These are phyloP conservation scores for Fusarium brevicatenulatum DNA, from an alignment of 2,329 filamentous ascomycete genomes.

Conservation along the genomic window DNA sequence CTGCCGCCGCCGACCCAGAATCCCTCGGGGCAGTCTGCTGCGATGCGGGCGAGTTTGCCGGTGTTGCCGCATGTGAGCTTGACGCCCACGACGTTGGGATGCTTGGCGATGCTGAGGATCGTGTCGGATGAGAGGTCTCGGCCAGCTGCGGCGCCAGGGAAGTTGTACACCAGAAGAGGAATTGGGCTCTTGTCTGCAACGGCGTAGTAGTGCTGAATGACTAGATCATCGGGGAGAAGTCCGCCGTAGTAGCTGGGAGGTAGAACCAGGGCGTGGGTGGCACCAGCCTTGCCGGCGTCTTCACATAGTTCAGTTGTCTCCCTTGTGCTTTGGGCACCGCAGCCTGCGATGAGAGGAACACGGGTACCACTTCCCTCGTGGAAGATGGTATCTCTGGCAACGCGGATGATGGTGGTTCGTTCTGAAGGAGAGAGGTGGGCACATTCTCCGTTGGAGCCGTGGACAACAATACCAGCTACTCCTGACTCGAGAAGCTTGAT, in stretches of 20 bases:
- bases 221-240: conserved; percentile 65
- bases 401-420: conserved; percentile 71
- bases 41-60: conserved; percentile 66
- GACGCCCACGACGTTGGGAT: conserved; percentile 70
- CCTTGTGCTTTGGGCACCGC: conserved; percentile 77
- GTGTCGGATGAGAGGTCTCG: conserved; percentile 70
- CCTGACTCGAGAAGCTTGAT: conserved; percentile 69
- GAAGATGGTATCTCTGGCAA: conserved; percentile 56
- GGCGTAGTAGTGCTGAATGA: conserved; percentile 69
- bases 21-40: conserved; percentile 51
- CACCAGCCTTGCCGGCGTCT: conserved; percentile 76
- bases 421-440: conserved; percentile 80
- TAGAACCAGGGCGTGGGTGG: conserved; percentile 79
- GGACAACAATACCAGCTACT: conserved; percentile 79
- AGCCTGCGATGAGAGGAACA: conserved; percentile 74
- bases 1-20: conserved; percentile 53
- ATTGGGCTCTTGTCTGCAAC: conserved; percentile 69
- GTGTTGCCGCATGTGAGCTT: conserved; percentile 75
- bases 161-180: conserved; percentile 74
- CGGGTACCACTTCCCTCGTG: conserved; percentile 36
- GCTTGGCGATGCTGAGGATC: conserved; percentile 63
- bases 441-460: conserved; percentile 86
- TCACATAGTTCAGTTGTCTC: conserved; percentile 77
- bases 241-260: conserved; percentile 81
- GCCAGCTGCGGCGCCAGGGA: conserved; percentile 68